Evolutionary conservation across 208 protist species (phyloP).

Genomic region (Angomonas deanei): DNA sequence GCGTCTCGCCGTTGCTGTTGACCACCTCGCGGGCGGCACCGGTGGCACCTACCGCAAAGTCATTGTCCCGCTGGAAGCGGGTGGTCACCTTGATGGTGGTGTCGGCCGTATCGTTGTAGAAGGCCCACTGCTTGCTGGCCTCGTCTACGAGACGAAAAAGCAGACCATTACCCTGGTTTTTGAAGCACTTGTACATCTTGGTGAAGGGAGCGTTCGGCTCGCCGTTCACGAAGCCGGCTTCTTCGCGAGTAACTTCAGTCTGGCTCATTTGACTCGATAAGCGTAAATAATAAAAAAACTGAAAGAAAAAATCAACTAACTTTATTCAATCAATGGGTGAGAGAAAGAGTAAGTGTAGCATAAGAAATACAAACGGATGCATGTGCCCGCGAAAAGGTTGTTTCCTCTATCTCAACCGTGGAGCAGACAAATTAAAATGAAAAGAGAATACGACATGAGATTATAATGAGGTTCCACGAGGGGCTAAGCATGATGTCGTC

Average conservation of each 20-base stretch:
- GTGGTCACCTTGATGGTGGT: slow-evolving; percentile 30
- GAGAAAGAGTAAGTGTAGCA: not conserved
- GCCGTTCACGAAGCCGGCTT: slow-evolving; percentile 18
- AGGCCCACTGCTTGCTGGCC: slow-evolving; percentile 29
- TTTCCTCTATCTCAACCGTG: no score
- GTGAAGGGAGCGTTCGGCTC: slow-evolving; percentile 10
- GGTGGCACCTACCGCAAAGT: slow-evolving; percentile 12
- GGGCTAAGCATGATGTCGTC: no score
- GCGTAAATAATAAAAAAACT: slow-evolving; percentile 11
- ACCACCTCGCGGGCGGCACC: slow-evolving; percentile 6
- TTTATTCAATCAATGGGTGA: not conserved
- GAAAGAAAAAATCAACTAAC: not conserved
- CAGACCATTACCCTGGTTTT: slow-evolving; percentile 36
- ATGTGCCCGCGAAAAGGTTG: no score
- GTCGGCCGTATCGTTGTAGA: slow-evolving; percentile 53
- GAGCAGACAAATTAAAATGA: no score
- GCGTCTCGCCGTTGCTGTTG: not conserved
- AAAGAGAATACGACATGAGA: no score
- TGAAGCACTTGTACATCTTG: slow-evolving; percentile 46
- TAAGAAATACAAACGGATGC: not conserved
- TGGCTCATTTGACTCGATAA: not conserved
- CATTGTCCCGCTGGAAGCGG: slow-evolving; percentile 15
- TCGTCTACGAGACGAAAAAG: slow-evolving; percentile 47
- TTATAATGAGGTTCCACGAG: no score
- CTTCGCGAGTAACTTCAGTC: slow-evolving; percentile 4